Evolutionary conservation across 2,329 filamentous ascomycete genomes (phyloP).

Genomic region (Plenodomus tracheiphilus): DNA sequence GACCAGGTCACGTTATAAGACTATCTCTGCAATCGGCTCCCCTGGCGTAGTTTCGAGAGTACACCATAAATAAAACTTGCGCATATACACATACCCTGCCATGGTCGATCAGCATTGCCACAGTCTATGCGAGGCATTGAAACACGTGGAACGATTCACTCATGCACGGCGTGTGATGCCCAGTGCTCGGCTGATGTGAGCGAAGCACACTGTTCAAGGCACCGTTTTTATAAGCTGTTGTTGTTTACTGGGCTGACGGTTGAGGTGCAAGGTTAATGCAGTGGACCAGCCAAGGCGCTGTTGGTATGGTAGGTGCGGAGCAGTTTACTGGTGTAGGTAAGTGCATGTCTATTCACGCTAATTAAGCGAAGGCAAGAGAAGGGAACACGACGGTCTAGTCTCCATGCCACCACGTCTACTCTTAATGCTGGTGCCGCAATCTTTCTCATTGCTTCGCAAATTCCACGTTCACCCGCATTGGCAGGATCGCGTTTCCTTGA

Average conservation of each 20-base stretch:
- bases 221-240: background rate
- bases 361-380: background rate
- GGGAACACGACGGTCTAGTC: background rate
- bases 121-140: background rate
- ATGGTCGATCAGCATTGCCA: background rate
- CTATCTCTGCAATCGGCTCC: background rate
- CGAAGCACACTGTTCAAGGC: background rate
- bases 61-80: background rate
- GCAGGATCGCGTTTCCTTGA: too few relatives aligned
- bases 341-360: background rate
- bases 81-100: background rate
- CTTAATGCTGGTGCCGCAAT: background rate
- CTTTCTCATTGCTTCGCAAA: background rate
- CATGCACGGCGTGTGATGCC: background rate
- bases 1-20: background rate
- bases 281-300: background rate
- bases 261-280: background rate
- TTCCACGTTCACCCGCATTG: background rate
- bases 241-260: background rate
- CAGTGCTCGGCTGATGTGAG: background rate
- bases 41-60: too few relatives aligned
- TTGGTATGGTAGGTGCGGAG: background rate
- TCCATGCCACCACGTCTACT: too few relatives aligned
- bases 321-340: background rate
- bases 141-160: background rate